Base-by-base conservation (phyloP, 306 rosid genomes). In the Lathyrus oleraceus region DNA sequence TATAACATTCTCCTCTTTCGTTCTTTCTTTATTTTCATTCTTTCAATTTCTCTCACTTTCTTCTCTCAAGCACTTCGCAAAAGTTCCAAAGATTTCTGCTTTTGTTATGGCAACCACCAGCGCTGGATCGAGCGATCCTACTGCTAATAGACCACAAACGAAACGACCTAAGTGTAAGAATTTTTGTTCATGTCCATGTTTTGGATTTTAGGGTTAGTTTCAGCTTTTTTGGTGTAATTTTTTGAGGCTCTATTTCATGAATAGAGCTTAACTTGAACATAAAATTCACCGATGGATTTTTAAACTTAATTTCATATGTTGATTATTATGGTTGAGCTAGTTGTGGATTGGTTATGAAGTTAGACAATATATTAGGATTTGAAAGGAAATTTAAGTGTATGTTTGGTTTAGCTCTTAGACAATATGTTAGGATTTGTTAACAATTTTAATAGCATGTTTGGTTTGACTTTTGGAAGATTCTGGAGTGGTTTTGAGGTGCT, bases 121-220 rank as follows among this genome's bases (percentile, higher is more conserved):
- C 84, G 72, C 88, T 2, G 97, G 91, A 90, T 93, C 98, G 70
- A 79, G 80, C 64, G 97, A 88, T 84, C 3, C 82, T 11, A 51
- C 88, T 19, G 69, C 87, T 67, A 11, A 83, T 71, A 84, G 89
- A 76, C 84, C 89, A 83, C 83, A 87, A 76, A 84, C 90, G 44
- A 93, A 93, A 84, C 86, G 90, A 43, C 98, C 98, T 56, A 90
- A 93, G 85, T 93, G 98, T 93, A 85, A 79, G 56, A 0, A 1
- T 19, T 61, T 19, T 56, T 32, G 0, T 43, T 5, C 4, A 11
- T 56, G 5, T n/a, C 38, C 23, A 30, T 71, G 61, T n/a, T 59
- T 60, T 75, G 45, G 14, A 48, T 76, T 51, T 53, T 9, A 5
- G 57, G 40, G 10, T 71, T 61, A 20, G 10, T 61, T 64, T 35